Evolutionary conservation across 73 alveolate species (phyloP).

Genomic region (Uronychia binucleata): DNA sequence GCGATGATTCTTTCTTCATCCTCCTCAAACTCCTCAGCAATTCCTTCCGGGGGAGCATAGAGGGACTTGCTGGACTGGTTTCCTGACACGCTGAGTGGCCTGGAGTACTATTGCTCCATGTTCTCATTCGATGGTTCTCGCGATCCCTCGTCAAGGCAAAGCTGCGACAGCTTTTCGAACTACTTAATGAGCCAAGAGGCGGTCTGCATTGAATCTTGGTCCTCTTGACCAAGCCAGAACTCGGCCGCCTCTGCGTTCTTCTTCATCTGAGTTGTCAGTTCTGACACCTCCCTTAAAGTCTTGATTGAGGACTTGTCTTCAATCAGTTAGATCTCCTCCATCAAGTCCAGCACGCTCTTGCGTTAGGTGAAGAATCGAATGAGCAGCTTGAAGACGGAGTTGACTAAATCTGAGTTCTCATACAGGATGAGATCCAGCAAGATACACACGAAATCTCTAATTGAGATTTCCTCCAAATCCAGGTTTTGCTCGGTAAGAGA

Average conservation of each 20-base stretch:
- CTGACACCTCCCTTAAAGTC: not conserved
- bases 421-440: constrained; percentile 26
- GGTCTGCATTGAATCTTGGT: not conserved
- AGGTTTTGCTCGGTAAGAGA: constrained; percentile 13
- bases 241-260: constrained; percentile 29
- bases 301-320: constrained; percentile 21
- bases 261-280: constrained; percentile 2
- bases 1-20: not conserved
- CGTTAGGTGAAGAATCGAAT: constrained; percentile 15
- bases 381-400: constrained; percentile 1
- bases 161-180: constrained; percentile 28
- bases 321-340: constrained; percentile 15
- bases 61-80: no score
- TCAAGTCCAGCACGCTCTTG: constrained; percentile 8
- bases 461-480: constrained; percentile 23
- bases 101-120: constrained; percentile 10
- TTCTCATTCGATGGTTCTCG: constrained; percentile 1
- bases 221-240: constrained; percentile 32
- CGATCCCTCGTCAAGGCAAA: constrained; percentile 1
- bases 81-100: no score
- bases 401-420: constrained; percentile 11
- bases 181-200: constrained; percentile 17
- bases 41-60: not conserved
- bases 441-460: constrained; percentile 26
- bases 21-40: not conserved